Base-by-base conservation (phyloP, 179 eudicot species). In the Monotropa hypopitys region DNA sequence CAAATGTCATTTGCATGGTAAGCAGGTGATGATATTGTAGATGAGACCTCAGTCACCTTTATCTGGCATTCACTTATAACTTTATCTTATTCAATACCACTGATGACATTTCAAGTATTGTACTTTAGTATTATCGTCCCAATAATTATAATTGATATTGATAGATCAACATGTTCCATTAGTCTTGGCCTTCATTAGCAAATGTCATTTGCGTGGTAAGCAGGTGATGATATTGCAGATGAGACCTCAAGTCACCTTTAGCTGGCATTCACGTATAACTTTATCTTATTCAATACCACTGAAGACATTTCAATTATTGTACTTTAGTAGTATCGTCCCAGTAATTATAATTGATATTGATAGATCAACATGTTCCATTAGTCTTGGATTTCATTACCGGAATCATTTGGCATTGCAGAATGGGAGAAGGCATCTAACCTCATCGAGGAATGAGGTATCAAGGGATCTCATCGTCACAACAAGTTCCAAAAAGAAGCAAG, bases 1-100 rank as follows among this genome's bases (percentile, higher is more conserved):
- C 99, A 71, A 90, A 91, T 83, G 93, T 95, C 70, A 93, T 95
- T 80, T 94, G 97, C 91, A 95, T 90, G 97, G 99, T 91, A 91
- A 77, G 87, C 80, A 80, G 77, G 81, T 76, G 82, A 78, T 54
- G 63, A 28, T 81, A 75, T 63, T 33, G 54, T 35, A 53, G 54
- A 70, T 62, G 38, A 59, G 65, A 20, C 67, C 73, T 47, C 35
- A 0, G 13, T 28, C 72, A 33, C 15, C 59, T 13, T 8, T 30
- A 30, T 23, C 45, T 76, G 46, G 15, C 30, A 20, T 21, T 46
- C 10, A 21, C 45, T 46, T 46, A 2, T 61, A 72, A 49, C 33
- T 1, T 43, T 18, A 32, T 10, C 6, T 56, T 43, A 40, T 74
- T 20, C 26, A 46, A 20, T 46, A 61, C 45, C 30, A 50, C 61